These are phyloP conservation scores for Calonectria ilicicola DNA, from an alignment of 2,329 filamentous ascomycete species.

Conservation along the genomic window DNA sequence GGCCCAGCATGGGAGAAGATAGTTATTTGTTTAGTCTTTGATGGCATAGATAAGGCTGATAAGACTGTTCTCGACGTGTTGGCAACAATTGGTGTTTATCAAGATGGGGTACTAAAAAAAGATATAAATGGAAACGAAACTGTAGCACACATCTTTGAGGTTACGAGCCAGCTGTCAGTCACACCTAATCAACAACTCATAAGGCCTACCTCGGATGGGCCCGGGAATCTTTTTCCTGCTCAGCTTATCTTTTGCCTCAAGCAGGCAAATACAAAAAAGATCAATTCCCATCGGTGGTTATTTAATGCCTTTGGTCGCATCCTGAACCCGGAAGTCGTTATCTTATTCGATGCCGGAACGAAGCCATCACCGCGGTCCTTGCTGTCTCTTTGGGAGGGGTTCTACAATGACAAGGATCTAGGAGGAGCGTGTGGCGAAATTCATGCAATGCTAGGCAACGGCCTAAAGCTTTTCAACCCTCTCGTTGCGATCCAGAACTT, in stretches of 20 bases:
- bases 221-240: conserved; percentile 89
- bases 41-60: conserved; percentile 97
- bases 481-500: conserved; percentile 98
- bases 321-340: conserved; percentile 95
- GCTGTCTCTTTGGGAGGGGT: conserved; percentile 94
- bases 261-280: conserved; percentile 99
- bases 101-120: conserved; percentile 98
- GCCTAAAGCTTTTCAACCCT: conserved; percentile 94
- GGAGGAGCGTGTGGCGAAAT: too few species aligned
- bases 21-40: conserved; percentile 95
- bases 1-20: conserved; percentile 99
- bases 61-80: conserved; percentile 94
- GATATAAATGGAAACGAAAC: conserved; percentile 98
- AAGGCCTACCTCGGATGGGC: conserved; percentile 86
- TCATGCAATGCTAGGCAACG: conserved; percentile 94
- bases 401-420: conserved; percentile 99
- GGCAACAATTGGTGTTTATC: conserved; percentile 94
- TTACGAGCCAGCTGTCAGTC: conserved; percentile 96
- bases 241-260: conserved; percentile 99
- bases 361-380: conserved; percentile 95
- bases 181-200: conserved; percentile 98
- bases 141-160: conserved; percentile 97
- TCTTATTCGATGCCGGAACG: conserved; percentile 96
- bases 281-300: conserved; percentile 99
- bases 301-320: conserved; percentile 98